Base-by-base conservation (phyloP, 352 stramenopile species). In the Halophytophthora polymorphica region DNA sequence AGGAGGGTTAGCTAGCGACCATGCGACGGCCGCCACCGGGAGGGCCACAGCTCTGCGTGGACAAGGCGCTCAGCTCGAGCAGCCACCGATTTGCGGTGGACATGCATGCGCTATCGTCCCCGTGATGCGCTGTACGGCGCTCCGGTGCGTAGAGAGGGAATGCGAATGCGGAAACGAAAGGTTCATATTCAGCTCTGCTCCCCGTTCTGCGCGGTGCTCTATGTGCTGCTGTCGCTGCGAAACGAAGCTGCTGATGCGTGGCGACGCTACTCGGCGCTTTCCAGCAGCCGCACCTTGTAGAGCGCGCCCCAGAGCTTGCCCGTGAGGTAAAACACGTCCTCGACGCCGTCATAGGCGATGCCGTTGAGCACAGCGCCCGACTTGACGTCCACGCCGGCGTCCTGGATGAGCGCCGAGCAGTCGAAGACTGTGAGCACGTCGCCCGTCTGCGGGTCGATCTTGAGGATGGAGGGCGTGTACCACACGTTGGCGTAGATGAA, bases 401-500 rank as follows among this genome's bases (percentile, higher is more conserved):
- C 53, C 21, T 53, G 49, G 37, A 96, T 69, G 45, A 95, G 49
- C 19, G 66, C 61, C 12, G 66, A 73, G 48, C 88, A 79, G 53
- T 95, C 87, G 66, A 97, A 98, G 60, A 96, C 88, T 22, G 83
- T 83, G 18, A 97, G 73, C 22, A 96, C 77, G 6, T 60, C 64
- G 29, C 93, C 93, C 18, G 73, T 93, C 1, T 53, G 18, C 15
- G 92, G 92, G 69, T 98, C 75, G 42, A 98, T 97, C 47, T 97
- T 96, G 14, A 97, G 66, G 35, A 98, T 89, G 17, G 89, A 73
- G 48, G 93, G 81, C 48, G 93, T 64, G 66, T 95, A 96, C 95
- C 95, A 98, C 52, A 98, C 83, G 71, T 98, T 98, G 17, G 90
- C 93, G 51, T 97, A 95, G 45, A 98, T 85, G 41, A 86, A 87